These are phyloP conservation scores for Gautieria morchelliformis DNA, from an alignment of 768 basidiomycete species.

Conservation along the genomic window DNA sequence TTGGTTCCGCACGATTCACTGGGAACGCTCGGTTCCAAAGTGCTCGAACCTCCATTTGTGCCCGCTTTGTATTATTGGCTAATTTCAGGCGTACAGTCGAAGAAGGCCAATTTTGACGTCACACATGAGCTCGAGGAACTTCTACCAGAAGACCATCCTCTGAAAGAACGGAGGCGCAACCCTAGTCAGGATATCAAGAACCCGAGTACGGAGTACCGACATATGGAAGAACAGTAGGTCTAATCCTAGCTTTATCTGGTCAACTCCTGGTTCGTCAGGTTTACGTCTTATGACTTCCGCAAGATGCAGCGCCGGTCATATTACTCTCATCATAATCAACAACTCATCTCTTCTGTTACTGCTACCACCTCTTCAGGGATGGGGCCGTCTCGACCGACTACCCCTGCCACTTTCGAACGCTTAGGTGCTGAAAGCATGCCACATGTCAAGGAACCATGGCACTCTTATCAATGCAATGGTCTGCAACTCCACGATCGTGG, in stretches of 20 bases:
- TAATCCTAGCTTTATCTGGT: not conserved
- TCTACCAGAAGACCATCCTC: conserved; percentile 89
- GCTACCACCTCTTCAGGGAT: conserved; percentile 69
- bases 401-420: conserved; percentile 25
- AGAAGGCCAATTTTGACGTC: conserved; percentile 98
- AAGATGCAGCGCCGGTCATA: conserved; percentile 88
- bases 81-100: conserved; percentile 52
- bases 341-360: conserved; percentile 51
- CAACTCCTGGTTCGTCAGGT: not conserved
- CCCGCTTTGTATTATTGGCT: not conserved
- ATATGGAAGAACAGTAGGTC: conserved; percentile 95
- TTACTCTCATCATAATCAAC: conserved; percentile 77
- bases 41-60: conserved; percentile 33
- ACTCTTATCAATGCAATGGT: not conserved
- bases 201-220: conserved; percentile 83
- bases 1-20: conserved; percentile 36
- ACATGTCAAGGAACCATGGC: conserved; percentile 2
- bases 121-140: conserved; percentile 97
- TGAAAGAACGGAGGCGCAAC: conserved; percentile 91
- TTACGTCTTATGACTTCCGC: conserved; percentile 80
- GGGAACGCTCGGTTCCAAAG: conserved; percentile 34
- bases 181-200: conserved; percentile 74
- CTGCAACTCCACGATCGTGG: conserved; percentile 1
- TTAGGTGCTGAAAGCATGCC: conserved; percentile 11
- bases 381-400: too few species aligned